phyloP scores from a whole-genome alignment of 2,329 filamentous ascomycete species.

The Sclerotinia sclerotiorum region DNA sequence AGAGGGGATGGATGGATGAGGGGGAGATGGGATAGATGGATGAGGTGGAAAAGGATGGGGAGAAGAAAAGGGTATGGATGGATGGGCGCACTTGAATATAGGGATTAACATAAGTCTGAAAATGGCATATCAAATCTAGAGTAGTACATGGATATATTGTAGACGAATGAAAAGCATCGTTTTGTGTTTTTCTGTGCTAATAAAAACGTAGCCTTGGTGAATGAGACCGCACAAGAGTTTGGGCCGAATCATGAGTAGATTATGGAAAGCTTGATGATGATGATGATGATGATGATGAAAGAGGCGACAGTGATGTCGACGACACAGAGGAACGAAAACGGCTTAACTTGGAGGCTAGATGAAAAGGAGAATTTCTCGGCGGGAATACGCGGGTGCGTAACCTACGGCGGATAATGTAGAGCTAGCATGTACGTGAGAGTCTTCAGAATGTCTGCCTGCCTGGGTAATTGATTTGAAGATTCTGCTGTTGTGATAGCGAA shows the following conservation, averaged over 20 bases:
- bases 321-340: neutral
- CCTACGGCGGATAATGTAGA: neutral
- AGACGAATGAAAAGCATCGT: neutral
- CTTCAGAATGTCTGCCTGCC: neutral
- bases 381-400: no score
- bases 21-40: no score
- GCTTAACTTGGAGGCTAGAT: neutral
- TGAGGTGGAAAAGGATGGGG: no score
- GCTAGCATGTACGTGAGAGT: neutral
- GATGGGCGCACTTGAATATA: no score
- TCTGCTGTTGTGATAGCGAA: neutral
- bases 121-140: neutral
- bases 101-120: neutral
- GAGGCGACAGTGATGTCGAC: no score
- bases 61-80: no score
- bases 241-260: neutral
- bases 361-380: no score
- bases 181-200: neutral
- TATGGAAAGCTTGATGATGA: no score
- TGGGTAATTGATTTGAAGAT: neutral
- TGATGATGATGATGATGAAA: no score
- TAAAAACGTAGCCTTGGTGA: neutral
- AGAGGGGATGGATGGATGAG: no score
- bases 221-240: no score
- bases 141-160: neutral